Evolutionary conservation across 257 asterid species (phyloP).

Genomic region (Fraxinus excelsior): DNA sequence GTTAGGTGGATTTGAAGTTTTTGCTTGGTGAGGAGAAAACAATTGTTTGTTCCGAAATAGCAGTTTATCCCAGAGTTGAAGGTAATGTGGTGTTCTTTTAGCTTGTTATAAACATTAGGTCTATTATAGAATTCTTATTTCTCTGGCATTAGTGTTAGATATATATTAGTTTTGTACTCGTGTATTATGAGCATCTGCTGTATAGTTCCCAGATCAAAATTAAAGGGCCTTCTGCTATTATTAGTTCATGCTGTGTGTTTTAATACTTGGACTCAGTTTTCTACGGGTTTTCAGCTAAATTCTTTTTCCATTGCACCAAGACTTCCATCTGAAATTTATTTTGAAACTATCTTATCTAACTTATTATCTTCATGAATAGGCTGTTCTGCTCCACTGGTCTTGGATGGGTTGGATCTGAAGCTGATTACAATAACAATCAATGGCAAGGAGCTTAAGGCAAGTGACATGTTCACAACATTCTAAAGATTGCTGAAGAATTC

Average conservation of each 20-base stretch:
- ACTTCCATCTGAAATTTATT: neutral
- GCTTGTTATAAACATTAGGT: neutral
- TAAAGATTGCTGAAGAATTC: conserved; percentile 15
- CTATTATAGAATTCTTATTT: neutral
- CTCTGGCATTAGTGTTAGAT: neutral
- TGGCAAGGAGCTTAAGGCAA: conserved; percentile 70
- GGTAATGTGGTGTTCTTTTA: conserved; percentile 46
- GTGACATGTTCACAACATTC: conserved; percentile 11
- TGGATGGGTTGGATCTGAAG: conserved; percentile 86
- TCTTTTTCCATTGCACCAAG: neutral
- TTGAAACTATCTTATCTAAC: conserved; percentile 20
- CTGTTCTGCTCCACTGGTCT: conserved; percentile 63
- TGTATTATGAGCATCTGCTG: neutral
- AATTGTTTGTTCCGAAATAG: conserved; percentile 62
- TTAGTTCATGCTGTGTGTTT: neutral
- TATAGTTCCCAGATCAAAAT: neutral
- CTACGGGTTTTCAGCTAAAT: neutral
- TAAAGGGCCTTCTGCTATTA: neutral
- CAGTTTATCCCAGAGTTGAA: conserved; percentile 78
- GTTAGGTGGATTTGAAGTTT: conserved; percentile 85
- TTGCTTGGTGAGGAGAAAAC: conserved; percentile 83
- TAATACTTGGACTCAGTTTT: neutral
- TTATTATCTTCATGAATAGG: conserved; percentile 48
- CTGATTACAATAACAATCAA: conserved; percentile 65
- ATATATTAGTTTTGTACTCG: neutral